Conservation (phyloP, 352 stramenopile genomes). For the Plasmopara halstedii region DNA sequence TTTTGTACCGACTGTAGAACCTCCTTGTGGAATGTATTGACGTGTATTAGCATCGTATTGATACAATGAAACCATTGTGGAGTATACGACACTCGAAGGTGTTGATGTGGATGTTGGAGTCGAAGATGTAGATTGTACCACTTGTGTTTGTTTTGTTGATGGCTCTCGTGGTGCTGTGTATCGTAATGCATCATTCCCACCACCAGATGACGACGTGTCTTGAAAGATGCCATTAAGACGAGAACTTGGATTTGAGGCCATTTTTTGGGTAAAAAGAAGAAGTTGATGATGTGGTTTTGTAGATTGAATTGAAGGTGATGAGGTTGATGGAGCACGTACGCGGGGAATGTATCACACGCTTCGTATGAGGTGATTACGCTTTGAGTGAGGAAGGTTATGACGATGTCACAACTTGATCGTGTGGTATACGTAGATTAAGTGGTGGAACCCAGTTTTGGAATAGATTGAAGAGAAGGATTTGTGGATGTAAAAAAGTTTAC, state of each 20-base stretch:
- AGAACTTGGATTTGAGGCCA: constrained; percentile 37
- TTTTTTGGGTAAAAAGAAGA: no score
- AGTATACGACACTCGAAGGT: constrained; percentile 49
- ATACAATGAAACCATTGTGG: constrained; percentile 60
- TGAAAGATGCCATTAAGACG: constrained; percentile 59
- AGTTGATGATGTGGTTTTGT: no score
- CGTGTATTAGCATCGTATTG: constrained; percentile 52
- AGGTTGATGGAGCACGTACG: no score
- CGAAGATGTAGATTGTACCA: constrained; percentile 9
- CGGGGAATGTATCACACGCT: no score
- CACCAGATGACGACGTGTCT: constrained; percentile 14
- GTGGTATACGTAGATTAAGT: no score
- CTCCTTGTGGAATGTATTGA: constrained; percentile 54
- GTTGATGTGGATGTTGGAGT: constrained; percentile 10
- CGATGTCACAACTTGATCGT: no score
- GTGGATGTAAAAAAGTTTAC: no score
- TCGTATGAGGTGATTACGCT: no score
- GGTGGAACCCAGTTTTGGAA: no score
- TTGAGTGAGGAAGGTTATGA: no score
- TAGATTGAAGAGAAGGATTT: no score
- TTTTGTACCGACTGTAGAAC: constrained; percentile 23
- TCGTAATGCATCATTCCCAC: constrained; percentile 55
- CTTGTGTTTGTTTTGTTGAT: constrained; percentile 21
- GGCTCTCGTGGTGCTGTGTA: constrained; percentile 66
- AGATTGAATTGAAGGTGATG: no score